phyloP scores from a whole-genome alignment of 148 eudicot genomes.

The Silene conica region DNA sequence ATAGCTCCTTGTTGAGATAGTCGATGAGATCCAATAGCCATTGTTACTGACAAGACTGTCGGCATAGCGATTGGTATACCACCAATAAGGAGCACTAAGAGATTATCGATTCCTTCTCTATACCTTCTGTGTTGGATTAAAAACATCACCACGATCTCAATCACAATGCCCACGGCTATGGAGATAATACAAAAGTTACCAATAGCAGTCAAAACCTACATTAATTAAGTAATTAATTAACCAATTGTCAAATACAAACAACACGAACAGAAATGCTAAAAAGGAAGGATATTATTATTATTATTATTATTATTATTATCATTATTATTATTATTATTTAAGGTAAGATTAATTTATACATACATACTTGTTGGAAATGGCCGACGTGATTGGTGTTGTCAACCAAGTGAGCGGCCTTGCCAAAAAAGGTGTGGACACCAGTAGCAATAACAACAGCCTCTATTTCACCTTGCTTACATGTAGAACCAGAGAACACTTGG shows the following conservation, averaged over 20 bases:
- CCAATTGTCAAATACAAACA: background rate
- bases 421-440: slow-evolving; percentile 70
- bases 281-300: no score
- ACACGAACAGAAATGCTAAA: background rate
- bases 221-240: no score
- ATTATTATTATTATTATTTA: no score
- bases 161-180: slow-evolving; percentile 53
- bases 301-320: no score
- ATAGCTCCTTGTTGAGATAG: slow-evolving; percentile 78
- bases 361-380: slow-evolving; percentile 57
- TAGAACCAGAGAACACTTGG: slow-evolving; percentile 69
- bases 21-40: slow-evolving; percentile 82
- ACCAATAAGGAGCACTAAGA: slow-evolving; percentile 78
- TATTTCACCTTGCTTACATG: slow-evolving; percentile 78
- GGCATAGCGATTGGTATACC: slow-evolving; percentile 94
- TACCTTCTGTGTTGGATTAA: slow-evolving; percentile 54
- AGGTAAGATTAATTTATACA: slow-evolving; percentile 12
- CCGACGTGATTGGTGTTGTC: slow-evolving; percentile 73
- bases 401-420: slow-evolving; percentile 81
- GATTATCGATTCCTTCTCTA: slow-evolving; percentile 71
- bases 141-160: slow-evolving; percentile 70
- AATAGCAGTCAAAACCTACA: slow-evolving; percentile 59
- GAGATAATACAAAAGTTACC: slow-evolving; percentile 82
- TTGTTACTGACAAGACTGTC: slow-evolving; percentile 72
- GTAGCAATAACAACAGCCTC: slow-evolving; percentile 76